Percentiles rank a stretch among this genome's conserved stretches.
phyloP scores from a whole-genome alignment of 345 rosid genomes.

The Camelina sativa region DNA sequence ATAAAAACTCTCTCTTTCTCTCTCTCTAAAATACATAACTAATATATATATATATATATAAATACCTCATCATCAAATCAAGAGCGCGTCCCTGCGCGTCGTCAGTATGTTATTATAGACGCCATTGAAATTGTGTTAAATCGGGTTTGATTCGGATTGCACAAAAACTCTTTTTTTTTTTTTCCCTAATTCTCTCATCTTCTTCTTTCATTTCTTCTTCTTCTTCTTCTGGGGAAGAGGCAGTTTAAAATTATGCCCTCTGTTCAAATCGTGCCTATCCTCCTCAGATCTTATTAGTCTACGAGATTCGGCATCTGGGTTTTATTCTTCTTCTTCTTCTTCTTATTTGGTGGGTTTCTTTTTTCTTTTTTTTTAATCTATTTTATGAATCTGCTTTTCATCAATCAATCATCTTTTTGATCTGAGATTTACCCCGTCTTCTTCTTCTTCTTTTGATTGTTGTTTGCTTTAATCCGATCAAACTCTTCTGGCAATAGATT shows the following conservation, averaged over 20 bases:
- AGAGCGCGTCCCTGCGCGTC: constrained; percentile 43
- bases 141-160: constrained; percentile 40
- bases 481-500: constrained; percentile 32
- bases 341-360: constrained; percentile 65
- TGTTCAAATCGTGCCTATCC: constrained; percentile 58
- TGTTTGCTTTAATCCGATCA: constrained; percentile 3
- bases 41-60: too few species aligned
- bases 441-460: background rate
- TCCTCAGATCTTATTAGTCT: constrained; percentile 74
- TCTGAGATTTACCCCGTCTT: constrained; percentile 42
- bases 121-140: constrained; percentile 50
- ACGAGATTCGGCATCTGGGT: constrained; percentile 78
- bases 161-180: constrained; percentile 21
- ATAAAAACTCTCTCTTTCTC: constrained; percentile 4
- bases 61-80: constrained; percentile 6
- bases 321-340: constrained; percentile 55
- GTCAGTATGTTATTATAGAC: constrained; percentile 42
- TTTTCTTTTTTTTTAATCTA: background rate
- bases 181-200: background rate
- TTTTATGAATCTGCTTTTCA: constrained; percentile 47
- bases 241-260: constrained; percentile 67
- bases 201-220: constrained; percentile 6
- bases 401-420: constrained; percentile 38
- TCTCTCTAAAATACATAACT: constrained; percentile 3
- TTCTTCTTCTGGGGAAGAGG: constrained; percentile 39